Evolutionary conservation across 495 filamentous ascomycete genomes (phyloP), one percentile per base, ranked within the genome.

Genomic region (Immersiella caudata): DNA sequence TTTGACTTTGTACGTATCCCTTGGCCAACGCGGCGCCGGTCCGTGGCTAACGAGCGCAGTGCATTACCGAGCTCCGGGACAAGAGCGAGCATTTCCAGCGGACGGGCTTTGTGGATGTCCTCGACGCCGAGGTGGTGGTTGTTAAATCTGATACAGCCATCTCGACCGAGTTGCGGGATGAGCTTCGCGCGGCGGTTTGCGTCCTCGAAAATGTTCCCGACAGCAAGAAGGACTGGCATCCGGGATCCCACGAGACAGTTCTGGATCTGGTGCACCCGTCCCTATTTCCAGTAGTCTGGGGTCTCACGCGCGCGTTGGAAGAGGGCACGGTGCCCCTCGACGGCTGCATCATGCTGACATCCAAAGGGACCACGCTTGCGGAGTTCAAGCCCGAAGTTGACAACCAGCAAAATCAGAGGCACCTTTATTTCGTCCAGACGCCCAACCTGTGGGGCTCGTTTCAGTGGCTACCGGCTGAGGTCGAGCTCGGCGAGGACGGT

Each of bases 221-320:
- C 14, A 67, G 74, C 0, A 22, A 76, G 52, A 85, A 85, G 68
- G 88, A 90, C 67, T 90, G 86, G 80, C 85, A 88, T 68, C 86
- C 87, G 0, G 75, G 80, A 3, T 85, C 85, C 1, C 76, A 86
- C 60, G 68, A 72, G 1, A 81, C 83, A 59, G 89, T 90, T 0
- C 77, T 89, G 0, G 79, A 90, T 70, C 73, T 90, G 1, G 82
- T 90, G 8, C 82, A 90, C 69, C 88, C 87, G 0, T 89, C 86
- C 0, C 73, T 89, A 6, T 90, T 81, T 63, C 87, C 89, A 1
- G 67, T 90, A 0, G 66, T 86, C 2, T 88, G 86, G 61, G 87
- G 86, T 0, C 77, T 72, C 16, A 83, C 82, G 0, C 76, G 79
- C 14, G 80, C 84, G 5, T 73, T 89, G 6, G 26, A 60, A 26